Evolutionary conservation across 2,329 filamentous ascomycete species (phyloP).

Genomic region (Neofusicoccum umdonicola): DNA sequence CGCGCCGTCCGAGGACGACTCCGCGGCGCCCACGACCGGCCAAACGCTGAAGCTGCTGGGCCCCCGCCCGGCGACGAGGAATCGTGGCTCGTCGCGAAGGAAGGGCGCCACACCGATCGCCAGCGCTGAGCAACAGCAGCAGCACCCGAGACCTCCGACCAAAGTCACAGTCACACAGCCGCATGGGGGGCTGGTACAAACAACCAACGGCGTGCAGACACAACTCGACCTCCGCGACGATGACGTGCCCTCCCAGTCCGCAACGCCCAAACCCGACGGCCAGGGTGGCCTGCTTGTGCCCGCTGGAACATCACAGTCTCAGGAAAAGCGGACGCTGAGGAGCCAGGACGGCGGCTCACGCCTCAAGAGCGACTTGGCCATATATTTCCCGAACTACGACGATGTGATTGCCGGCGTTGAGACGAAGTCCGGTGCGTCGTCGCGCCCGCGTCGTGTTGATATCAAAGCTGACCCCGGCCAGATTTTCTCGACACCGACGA

Average conservation of each 20-base stretch:
- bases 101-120: slow-evolving; percentile 16
- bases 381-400: slow-evolving; percentile 92
- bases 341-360: slow-evolving; percentile 79
- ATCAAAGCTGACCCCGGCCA: slow-evolving; percentile 36
- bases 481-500: slow-evolving; percentile 73
- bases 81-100: slow-evolving; percentile 17
- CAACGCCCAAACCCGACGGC: slow-evolving; percentile 32
- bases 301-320: slow-evolving; percentile 20
- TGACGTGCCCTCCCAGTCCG: slow-evolving; percentile 30
- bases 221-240: slow-evolving; percentile 34
- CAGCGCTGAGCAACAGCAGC: slow-evolving; percentile 17
- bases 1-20: slow-evolving; percentile 8
- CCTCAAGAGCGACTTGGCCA: slow-evolving; percentile 86
- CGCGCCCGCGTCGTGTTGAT: slow-evolving; percentile 13
- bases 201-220: slow-evolving; percentile 42
- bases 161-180: slow-evolving; percentile 44
- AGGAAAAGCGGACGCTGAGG: slow-evolving; percentile 74
- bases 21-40: slow-evolving; percentile 4
- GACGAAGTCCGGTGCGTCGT: slow-evolving; percentile 66
- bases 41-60: slow-evolving; percentile 16
- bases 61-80: slow-evolving; percentile 14
- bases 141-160: slow-evolving; percentile 37
- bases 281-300: slow-evolving; percentile 24
- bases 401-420: slow-evolving; percentile 85
- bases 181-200: slow-evolving; percentile 40